phyloP scores from a whole-genome alignment of 805 yeast genomes.

The Wickerhamiella sorbophila region DNA sequence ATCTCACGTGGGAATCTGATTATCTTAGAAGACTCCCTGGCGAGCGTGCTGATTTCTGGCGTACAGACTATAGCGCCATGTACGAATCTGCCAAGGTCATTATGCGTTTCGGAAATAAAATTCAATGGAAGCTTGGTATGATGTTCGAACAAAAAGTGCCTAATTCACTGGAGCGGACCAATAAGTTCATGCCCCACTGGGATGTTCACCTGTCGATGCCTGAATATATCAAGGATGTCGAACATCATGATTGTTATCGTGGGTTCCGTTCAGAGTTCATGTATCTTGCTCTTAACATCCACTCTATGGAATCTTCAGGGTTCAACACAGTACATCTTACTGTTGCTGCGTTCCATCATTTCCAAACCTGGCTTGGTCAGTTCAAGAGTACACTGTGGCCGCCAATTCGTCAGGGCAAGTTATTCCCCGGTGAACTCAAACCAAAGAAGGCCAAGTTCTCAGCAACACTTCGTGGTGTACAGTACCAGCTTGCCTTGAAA shows the following conservation, averaged over 20 bases:
- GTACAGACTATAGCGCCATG: slow-evolving; percentile 17
- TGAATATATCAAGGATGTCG: slow-evolving; percentile 30
- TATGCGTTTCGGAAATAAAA: slow-evolving; percentile 51
- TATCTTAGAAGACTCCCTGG: slow-evolving; percentile 18
- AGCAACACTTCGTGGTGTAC: slow-evolving; percentile 40
- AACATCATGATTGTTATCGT: slow-evolving; percentile 59
- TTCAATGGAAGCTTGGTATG: slow-evolving; percentile 66
- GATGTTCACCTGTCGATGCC: slow-evolving; percentile 50
- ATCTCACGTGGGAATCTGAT: slow-evolving; percentile 31
- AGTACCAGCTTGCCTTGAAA: slow-evolving; percentile 57
- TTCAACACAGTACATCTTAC: slow-evolving; percentile 60
- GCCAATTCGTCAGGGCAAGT: slow-evolving; percentile 60
- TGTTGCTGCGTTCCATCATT: slow-evolving; percentile 52
- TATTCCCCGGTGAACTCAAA: slow-evolving; percentile 36
- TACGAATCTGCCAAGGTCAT: slow-evolving; percentile 31
- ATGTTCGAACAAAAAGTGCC: slow-evolving; percentile 49
- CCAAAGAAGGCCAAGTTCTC: slow-evolving; percentile 46
- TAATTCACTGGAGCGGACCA: slow-evolving; percentile 30
- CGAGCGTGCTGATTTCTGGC: slow-evolving; percentile 20
- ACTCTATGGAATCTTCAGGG: not conserved
- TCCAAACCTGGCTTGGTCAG: slow-evolving; percentile 74
- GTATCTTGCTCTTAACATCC: slow-evolving; percentile 43
- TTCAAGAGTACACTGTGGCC: slow-evolving; percentile 67
- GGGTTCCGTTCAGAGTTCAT: slow-evolving; percentile 74
- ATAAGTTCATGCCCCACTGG: slow-evolving; percentile 45